Evolutionary conservation across 139 green algal genomes (phyloP).

Genomic region (Trebouxia sp.): DNA sequence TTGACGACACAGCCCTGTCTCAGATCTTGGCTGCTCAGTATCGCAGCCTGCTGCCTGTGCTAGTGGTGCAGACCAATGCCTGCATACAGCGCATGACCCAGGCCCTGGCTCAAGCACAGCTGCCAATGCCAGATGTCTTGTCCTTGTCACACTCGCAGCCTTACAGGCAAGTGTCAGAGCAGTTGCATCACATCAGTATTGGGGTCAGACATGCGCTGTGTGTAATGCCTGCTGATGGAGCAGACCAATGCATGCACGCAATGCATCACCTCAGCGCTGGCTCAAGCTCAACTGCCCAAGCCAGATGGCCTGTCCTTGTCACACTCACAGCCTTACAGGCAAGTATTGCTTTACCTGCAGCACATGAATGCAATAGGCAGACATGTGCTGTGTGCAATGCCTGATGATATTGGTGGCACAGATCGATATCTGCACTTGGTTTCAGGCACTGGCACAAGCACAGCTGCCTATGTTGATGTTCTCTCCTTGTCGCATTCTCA

Average conservation of each 20-base stretch:
- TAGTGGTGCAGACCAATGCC: constrained; percentile 32
- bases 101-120: constrained; percentile 18
- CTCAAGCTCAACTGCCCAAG: constrained; percentile 4
- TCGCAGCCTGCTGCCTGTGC: constrained; percentile 33
- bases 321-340: constrained; percentile 24
- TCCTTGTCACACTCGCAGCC: constrained; percentile 23
- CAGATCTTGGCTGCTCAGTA: constrained; percentile 44
- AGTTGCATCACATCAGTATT: too few species aligned
- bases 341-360: too few species aligned
- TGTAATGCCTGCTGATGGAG: constrained; percentile 42
- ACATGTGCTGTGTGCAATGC: too few species aligned
- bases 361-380: too few species aligned
- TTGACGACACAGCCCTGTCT: constrained; percentile 55
- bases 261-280: constrained; percentile 19
- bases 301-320: constrained; percentile 35
- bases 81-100: constrained; percentile 13
- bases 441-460: too few species aligned
- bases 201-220: too few species aligned
- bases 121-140: constrained; percentile 35
- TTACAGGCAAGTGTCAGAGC: neutral
- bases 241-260: neutral
- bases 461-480: too few species aligned
- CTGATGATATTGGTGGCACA: too few species aligned
- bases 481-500: too few species aligned
- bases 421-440: too few species aligned